phyloP scores from a whole-genome alignment of 257 asterid genomes.

The Penstemon davidsonii region DNA sequence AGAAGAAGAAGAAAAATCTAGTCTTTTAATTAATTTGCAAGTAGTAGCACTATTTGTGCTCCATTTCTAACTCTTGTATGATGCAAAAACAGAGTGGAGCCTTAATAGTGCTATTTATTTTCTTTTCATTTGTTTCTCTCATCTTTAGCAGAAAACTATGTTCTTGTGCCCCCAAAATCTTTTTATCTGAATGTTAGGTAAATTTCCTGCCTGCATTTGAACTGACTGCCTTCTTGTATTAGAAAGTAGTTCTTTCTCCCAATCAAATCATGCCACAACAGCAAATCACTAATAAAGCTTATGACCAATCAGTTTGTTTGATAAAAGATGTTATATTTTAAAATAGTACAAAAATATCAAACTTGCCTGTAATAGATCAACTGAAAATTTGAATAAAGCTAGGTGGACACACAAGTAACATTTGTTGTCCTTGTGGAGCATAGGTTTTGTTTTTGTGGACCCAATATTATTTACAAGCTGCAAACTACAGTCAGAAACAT shows the following conservation, averaged over 20 bases:
- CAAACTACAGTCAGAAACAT: too few species aligned
- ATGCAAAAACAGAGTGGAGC: constrained; percentile 48
- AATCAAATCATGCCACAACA: constrained; percentile 37
- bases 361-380: constrained; percentile 22
- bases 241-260: constrained; percentile 25
- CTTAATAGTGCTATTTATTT: constrained; percentile 52
- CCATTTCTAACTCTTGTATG: constrained; percentile 42
- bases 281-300: constrained; percentile 11
- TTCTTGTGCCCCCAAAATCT: constrained; percentile 30
- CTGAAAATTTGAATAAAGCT: constrained; percentile 19
- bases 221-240: constrained; percentile 20
- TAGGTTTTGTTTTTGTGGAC: too few species aligned
- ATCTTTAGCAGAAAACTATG: constrained; percentile 37
- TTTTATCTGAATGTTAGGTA: constrained; percentile 29
- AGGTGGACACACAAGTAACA: constrained; percentile 21
- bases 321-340: background rate
- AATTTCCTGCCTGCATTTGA: constrained; percentile 31
- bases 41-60: constrained; percentile 57
- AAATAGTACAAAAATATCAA: background rate
- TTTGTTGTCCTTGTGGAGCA: too few species aligned
- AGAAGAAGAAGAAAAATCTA: constrained; percentile 10
- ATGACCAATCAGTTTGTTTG: background rate
- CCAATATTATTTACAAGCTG: too few species aligned
- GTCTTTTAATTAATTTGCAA: constrained; percentile 18
- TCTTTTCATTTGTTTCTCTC: constrained; percentile 5